phyloP scores from a whole-genome alignment of 768 basidiomycete species.

The Auriscalpium vulgare region DNA sequence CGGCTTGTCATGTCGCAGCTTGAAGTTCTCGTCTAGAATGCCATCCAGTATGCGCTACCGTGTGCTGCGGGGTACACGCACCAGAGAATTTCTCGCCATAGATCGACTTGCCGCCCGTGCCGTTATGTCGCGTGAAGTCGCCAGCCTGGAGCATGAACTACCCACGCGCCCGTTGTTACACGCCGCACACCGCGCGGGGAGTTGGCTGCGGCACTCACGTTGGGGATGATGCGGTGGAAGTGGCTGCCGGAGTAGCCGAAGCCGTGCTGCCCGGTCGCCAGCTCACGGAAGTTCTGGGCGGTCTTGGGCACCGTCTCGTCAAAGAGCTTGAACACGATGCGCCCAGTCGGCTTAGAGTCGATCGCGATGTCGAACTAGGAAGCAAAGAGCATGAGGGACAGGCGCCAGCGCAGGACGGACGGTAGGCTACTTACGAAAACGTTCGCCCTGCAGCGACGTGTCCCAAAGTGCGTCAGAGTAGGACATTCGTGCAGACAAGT shows the following conservation, averaged over 20 bases:
- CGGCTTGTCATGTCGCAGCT: constrained; percentile 27
- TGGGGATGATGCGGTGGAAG: constrained; percentile 56
- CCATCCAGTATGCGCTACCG: not conserved
- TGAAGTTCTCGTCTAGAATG: constrained; percentile 31
- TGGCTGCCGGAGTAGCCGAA: constrained; percentile 63
- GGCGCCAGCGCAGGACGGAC: not conserved
- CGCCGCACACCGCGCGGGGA: not conserved
- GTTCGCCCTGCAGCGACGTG: constrained; percentile 15
- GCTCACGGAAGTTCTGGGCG: constrained; percentile 71
- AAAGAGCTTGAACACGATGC: constrained; percentile 77
- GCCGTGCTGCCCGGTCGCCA: constrained; percentile 58
- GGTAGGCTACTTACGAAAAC: constrained; percentile 16
- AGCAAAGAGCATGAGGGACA: not conserved
- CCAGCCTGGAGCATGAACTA: constrained; percentile 35
- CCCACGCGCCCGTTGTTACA: not conserved
- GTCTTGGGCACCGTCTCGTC: constrained; percentile 82
- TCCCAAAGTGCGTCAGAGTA: not conserved
- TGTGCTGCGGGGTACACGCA: constrained; percentile 6
- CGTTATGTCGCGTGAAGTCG: constrained; percentile 29
- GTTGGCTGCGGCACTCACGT: constrained; percentile 16
- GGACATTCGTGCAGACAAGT: not conserved
- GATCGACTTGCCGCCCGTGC: constrained; percentile 32
- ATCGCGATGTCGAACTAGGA: constrained; percentile 59
- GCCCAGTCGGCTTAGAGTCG: constrained; percentile 49
- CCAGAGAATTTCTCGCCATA: constrained; percentile 28